Percentiles rank a stretch among this genome's conserved stretches.
phyloP scores from a whole-genome alignment of 371 early-diverging fungal species.

The Mortierella sp. region DNA sequence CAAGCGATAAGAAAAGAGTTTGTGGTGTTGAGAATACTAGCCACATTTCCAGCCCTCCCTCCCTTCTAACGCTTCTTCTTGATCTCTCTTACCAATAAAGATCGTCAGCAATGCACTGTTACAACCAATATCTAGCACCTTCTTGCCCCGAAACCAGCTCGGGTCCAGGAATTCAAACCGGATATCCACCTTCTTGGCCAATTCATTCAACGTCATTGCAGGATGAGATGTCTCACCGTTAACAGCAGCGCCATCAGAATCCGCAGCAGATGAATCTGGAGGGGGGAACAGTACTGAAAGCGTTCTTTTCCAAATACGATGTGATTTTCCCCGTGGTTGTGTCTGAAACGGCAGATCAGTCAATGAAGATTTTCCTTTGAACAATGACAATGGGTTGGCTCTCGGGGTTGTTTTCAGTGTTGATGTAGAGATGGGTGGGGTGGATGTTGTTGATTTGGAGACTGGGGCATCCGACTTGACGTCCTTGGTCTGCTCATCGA shows the following conservation, averaged over 20 bases:
- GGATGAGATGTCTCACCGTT: background rate
- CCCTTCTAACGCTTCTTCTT: background rate
- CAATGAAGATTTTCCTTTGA: background rate
- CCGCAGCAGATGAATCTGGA: background rate
- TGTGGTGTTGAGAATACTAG: background rate
- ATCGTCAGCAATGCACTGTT: slow-evolving; percentile 80
- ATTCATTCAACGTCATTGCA: slow-evolving; percentile 10
- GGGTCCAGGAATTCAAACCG: slow-evolving; percentile 68
- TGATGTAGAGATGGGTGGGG: background rate
- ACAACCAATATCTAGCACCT: slow-evolving; percentile 89
- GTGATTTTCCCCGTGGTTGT: background rate
- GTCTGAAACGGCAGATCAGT: no score
- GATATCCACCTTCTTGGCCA: slow-evolving; percentile 62
- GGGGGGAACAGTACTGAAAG: slow-evolving; percentile 6
- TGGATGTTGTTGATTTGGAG: background rate
- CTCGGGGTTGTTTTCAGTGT: background rate
- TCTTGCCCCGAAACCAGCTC: slow-evolving; percentile 64
- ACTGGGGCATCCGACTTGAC: no score
- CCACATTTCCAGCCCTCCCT: background rate
- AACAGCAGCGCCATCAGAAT: slow-evolving; percentile 9
- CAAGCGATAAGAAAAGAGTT: slow-evolving; percentile 7
- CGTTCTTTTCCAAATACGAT: background rate
- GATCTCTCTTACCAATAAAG: slow-evolving; percentile 59
- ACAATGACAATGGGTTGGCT: background rate
- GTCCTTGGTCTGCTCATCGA: slow-evolving; percentile 11